These are phyloP conservation scores for Trichosporon sp. DNA, from an alignment of 1,284 basidiomycete species.

Conservation along the genomic window DNA sequence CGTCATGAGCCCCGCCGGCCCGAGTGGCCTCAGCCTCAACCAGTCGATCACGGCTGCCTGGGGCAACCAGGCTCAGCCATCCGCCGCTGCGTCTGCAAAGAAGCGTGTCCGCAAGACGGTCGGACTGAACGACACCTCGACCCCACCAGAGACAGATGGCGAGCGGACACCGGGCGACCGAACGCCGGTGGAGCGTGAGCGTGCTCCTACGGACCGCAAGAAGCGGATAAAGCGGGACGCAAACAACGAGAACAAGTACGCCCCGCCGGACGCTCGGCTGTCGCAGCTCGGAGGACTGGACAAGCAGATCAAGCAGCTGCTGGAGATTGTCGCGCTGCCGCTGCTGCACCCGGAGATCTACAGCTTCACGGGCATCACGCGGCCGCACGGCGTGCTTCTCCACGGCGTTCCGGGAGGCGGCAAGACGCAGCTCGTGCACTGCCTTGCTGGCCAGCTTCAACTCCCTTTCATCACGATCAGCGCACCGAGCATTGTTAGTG, in stretches of 20 bases:
- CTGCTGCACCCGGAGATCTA: conserved; percentile 94
- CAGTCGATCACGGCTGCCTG: conserved; percentile 42
- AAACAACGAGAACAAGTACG: conserved; percentile 32
- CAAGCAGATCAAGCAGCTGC: conserved; percentile 79
- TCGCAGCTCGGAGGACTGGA: conserved; percentile 85
- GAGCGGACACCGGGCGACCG: background rate
- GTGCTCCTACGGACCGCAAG: background rate
- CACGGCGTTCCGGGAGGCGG: conserved; percentile 97
- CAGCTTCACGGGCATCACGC: conserved; percentile 82
- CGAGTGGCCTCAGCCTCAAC: conserved; percentile 26
- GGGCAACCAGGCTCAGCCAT: conserved; percentile 17
- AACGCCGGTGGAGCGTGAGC: background rate
- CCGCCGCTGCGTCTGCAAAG: background rate
- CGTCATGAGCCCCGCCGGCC: conserved; percentile 14
- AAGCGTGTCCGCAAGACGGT: conserved; percentile 18
- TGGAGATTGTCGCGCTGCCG: conserved; percentile 93
- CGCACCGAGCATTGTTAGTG: conserved; percentile 89
- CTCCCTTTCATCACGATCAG: conserved; percentile 91
- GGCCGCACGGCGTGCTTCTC: conserved; percentile 86
- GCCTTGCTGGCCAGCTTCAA: conserved; percentile 86
- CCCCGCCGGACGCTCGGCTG: conserved; percentile 51
- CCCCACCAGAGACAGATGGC: conserved; percentile 9
- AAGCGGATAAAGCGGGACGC: conserved; percentile 16
- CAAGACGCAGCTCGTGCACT: conserved; percentile 85
- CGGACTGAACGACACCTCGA: conserved; percentile 16